Evolutionary conservation across 352 stramenopile genomes (phyloP), one percentile per base, ranked within the genome.

Genomic region (Plasmopara viticola): DNA sequence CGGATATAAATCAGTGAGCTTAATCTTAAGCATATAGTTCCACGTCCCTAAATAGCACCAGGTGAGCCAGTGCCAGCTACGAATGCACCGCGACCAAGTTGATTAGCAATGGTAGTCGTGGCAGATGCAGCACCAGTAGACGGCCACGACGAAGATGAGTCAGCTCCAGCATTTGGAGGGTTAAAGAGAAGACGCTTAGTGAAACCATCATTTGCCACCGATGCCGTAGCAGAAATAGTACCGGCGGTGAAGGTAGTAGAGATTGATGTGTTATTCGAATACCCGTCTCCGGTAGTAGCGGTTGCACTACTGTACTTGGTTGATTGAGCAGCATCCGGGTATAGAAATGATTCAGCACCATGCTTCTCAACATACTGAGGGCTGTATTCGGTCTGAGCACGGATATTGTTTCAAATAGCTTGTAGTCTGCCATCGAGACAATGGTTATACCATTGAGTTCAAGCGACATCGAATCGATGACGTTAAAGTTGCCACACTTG

Each of bases 61-160:
- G 6, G 0, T 38, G 28, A 12, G 14, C 20, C 20, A 25, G 20
- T 3, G 20, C 20, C 20, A 25, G 20, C 20, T 25, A 25, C 20
- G 20, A 25, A 25, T 3, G 20, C 20, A 25, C 20, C 20, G 20
- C 28, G 43, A 4, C 28, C 43, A 38, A 48, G 43, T 20, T 38
- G 43, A 48, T 48, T 48, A 48, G 43, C 43, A 38, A 48, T 48
- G 5, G 28, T 39, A 38, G 25, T 48, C 0, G 28, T 48, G 28
- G 43, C 25, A 48, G 43, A 48, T 48, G 43, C 43, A 25, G 14
- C 43, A 48, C 43, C 43, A 20, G 28, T 38, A 48, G 43, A 48
- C 43, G 20, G 20, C 43, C 10, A 48, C 6, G 43, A n/a, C 5
- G 43, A n/a, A 48, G 14, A 48, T 25, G 20, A 25, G 20, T 25